Conservation (phyloP, 495 filamentous ascomycete species). For the Tetracladium marchalianum region DNA sequence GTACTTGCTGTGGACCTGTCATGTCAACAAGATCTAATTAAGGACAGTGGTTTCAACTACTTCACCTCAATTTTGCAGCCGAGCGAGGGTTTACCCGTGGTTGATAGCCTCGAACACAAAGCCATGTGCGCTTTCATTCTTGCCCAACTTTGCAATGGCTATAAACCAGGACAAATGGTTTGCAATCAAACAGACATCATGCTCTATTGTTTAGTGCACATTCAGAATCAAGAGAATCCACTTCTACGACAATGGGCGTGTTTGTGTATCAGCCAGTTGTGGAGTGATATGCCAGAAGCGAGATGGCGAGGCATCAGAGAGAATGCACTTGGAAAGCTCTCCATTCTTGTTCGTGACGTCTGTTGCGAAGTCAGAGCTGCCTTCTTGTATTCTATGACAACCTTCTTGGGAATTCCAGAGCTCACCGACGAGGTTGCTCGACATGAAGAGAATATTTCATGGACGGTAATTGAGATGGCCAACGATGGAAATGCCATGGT, state of each 20-base stretch:
- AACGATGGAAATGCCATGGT: conserved; percentile 90
- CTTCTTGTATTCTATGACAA: conserved; percentile 85
- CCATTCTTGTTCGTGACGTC: conserved; percentile 71
- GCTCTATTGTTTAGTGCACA: conserved; percentile 67
- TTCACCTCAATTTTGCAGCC: conserved; percentile 88
- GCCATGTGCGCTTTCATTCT: conserved; percentile 99
- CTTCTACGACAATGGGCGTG: conserved; percentile 93
- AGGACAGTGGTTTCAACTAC: conserved; percentile 94
- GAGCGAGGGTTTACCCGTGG: conserved; percentile 66
- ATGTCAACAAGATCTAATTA: conserved; percentile 85
- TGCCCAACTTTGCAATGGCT: conserved; percentile 91
- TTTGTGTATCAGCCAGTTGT: conserved; percentile 91
- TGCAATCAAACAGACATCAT: conserved; percentile 81
- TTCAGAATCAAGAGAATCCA: conserved; percentile 78
- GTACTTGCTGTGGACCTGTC: conserved; percentile 92
- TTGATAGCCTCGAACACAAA: conserved; percentile 83
- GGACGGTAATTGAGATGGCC: conserved; percentile 74
- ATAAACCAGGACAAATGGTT: conserved; percentile 79
- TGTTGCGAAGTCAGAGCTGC: conserved; percentile 93
- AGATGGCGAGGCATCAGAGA: conserved; percentile 89
- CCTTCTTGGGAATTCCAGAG: conserved; percentile 88
- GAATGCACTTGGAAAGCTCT: conserved; percentile 67
- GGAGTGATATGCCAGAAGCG: conserved; percentile 80
- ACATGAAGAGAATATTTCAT: conserved; percentile 81
- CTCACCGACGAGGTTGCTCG: conserved; percentile 82